Percentiles rank a stretch among this genome's conserved stretches.
Evolutionary conservation across 1,284 basidiomycete species (phyloP).

Genomic region (Wolfiporia cocos): DNA sequence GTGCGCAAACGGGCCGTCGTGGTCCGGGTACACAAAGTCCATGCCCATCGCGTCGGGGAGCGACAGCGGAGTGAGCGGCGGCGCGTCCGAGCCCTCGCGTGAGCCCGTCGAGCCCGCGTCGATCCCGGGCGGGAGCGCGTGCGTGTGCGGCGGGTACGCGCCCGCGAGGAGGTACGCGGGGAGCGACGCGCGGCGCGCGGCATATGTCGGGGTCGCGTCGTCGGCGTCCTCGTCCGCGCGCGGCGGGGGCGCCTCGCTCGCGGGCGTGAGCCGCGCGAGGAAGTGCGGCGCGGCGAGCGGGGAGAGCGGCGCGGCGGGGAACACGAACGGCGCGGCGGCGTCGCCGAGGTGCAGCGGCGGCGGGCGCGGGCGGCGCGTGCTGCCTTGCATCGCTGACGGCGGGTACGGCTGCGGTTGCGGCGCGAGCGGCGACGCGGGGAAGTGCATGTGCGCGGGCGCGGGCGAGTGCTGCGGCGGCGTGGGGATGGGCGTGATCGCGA

Average conservation of each 20-base stretch:
- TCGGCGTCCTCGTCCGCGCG: too few species aligned
- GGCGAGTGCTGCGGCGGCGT: neutral
- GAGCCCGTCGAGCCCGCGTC: neutral
- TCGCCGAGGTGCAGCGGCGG: conserved; percentile 14
- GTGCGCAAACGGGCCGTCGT: too few species aligned
- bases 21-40: conserved; percentile 13
- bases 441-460: conserved; percentile 1
- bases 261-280: conserved; percentile 2
- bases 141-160: conserved; percentile 11
- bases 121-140: conserved; percentile 3
- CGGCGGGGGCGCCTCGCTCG: too few species aligned
- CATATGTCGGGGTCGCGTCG: too few species aligned
- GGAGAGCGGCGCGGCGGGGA: conserved; percentile 1
- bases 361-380: conserved; percentile 11
- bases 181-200: conserved; percentile 15
- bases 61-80: conserved; percentile 17
- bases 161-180: conserved; percentile 19
- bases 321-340: too few species aligned
- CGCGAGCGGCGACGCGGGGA: neutral
- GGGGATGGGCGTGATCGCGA: too few species aligned
- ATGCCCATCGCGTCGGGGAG: conserved; percentile 7
- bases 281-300: conserved; percentile 2
- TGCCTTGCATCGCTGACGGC: neutral
- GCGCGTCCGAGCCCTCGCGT: conserved; percentile 8
- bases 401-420: neutral